A percentile compares a stretch with the other conserved stretches of the same genome.
phyloP scores from a whole-genome alignment of 2,329 filamentous ascomycete genomes.

The Allantophomopsis cytisporea region DNA sequence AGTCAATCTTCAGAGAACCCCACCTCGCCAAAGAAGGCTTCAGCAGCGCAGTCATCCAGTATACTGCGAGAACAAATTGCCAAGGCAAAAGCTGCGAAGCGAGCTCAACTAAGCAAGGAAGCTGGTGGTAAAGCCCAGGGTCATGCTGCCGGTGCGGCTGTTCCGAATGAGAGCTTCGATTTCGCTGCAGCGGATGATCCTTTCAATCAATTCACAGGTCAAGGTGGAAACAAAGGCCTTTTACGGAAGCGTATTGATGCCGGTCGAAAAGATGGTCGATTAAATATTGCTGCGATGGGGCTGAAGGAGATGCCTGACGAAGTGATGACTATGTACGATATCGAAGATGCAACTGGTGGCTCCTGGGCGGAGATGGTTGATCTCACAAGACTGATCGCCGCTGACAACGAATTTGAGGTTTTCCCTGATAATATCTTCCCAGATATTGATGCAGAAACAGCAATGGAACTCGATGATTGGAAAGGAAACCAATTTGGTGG shows the following conservation, averaged over 20 bases:
- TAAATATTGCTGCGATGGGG: conserved; percentile 80
- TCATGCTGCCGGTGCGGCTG: conserved; percentile 19
- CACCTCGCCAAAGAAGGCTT: conserved; percentile 3
- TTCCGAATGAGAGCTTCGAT: conserved; percentile 39
- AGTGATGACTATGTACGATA: conserved; percentile 82
- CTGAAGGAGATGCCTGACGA: conserved; percentile 69
- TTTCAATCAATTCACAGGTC: conserved; percentile 50
- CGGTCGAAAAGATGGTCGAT: conserved; percentile 63
- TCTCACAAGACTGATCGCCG: conserved; percentile 68
- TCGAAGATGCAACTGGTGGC: conserved; percentile 49
- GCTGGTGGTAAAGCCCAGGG: conserved; percentile 10
- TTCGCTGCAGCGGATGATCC: conserved; percentile 50
- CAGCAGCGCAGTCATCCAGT: conserved; percentile 51
- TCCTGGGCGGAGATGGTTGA: conserved; percentile 91
- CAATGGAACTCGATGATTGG: conserved; percentile 50
- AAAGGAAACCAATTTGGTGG: conserved; percentile 68
- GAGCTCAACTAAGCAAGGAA: conserved; percentile 31
- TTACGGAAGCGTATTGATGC: conserved; percentile 59
- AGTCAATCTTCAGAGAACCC: conserved; percentile 1
- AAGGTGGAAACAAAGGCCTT: conserved; percentile 48
- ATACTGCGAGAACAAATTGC: conserved; percentile 84
- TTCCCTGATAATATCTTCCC: conserved; percentile 69
- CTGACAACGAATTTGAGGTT: conserved; percentile 74
- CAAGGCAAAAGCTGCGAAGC: conserved; percentile 74
- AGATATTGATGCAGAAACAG: conserved; percentile 42